Conservation (phyloP, 352 stramenopile species). For the Phytophthora pini region DNA sequence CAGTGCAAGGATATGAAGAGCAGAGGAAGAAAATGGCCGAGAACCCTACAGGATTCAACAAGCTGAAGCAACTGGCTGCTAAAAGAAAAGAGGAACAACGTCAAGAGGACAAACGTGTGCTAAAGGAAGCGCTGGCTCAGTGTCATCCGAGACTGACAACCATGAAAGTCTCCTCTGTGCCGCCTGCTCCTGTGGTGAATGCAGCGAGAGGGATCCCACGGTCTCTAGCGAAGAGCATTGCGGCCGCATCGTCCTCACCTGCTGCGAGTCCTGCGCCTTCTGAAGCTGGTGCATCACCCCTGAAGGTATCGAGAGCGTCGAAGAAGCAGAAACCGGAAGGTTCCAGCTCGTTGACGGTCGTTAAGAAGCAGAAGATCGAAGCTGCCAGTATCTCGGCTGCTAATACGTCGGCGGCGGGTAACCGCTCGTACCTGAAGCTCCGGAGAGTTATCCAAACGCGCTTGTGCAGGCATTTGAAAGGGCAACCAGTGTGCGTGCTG, state of each 20-base stretch:
- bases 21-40: conserved; percentile 38
- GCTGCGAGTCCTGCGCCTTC: conserved; percentile 20
- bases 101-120: conserved; percentile 35
- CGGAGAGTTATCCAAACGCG: conserved; percentile 74
- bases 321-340: conserved; percentile 32
- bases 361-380: conserved; percentile 29
- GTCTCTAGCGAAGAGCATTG: conserved; percentile 16
- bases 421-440: conserved; percentile 57
- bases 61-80: conserved; percentile 34
- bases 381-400: conserved; percentile 16
- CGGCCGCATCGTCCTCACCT: conserved; percentile 23
- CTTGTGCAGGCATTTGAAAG: conserved; percentile 72
- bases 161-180: conserved; percentile 28
- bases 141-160: conserved; percentile 51
- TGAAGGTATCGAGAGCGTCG: conserved; percentile 22
- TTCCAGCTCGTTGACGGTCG: not conserved
- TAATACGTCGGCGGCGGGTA: conserved; percentile 34
- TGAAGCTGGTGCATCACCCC: conserved; percentile 24
- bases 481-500: conserved; percentile 63
- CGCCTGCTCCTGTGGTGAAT: conserved; percentile 7
- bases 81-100: conserved; percentile 33
- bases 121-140: conserved; percentile 49
- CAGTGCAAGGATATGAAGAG: conserved; percentile 54
- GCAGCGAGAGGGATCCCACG: conserved; percentile 13
- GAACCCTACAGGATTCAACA: conserved; percentile 30